These are phyloP conservation scores for Terana coerulea DNA, from an alignment of 768 basidiomycete species.

Conservation along the genomic window DNA sequence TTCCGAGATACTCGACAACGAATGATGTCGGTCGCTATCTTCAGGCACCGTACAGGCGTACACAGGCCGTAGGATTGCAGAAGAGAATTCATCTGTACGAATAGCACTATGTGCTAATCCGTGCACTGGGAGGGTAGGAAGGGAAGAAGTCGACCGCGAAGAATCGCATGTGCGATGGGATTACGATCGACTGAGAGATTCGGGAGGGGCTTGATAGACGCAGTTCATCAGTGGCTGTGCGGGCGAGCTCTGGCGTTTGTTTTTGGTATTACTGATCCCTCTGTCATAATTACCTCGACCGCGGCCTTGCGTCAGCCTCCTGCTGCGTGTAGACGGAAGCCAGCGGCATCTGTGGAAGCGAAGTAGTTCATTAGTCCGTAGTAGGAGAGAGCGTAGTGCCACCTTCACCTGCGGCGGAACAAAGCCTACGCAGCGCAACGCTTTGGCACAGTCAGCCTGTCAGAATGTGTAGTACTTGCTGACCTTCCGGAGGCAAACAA, in stretches of 20 bases:
- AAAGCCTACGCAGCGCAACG: too few species aligned
- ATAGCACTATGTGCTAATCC: neutral
- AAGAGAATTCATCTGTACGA: neutral
- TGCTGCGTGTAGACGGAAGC: too few species aligned
- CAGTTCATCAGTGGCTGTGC: constrained; percentile 9
- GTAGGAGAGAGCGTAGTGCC: too few species aligned
- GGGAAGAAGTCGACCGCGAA: neutral
- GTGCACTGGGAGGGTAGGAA: neutral
- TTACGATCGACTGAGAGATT: constrained; percentile 6
- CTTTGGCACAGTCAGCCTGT: too few species aligned
- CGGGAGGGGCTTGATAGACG: constrained; percentile 1
- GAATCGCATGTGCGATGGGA: neutral
- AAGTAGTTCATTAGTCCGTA: too few species aligned
- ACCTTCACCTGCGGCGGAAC: neutral
- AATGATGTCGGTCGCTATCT: constrained; percentile 4
- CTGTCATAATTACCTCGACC: neutral
- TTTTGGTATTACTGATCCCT: neutral
- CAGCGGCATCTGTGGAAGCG: too few species aligned
- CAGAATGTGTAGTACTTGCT: too few species aligned
- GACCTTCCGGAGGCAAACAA: too few species aligned
- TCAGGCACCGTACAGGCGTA: constrained; percentile 4
- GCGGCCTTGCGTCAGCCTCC: too few species aligned
- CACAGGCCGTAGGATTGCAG: neutral
- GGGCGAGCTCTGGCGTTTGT: constrained; percentile 1
- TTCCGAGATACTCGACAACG: constrained; percentile 2